Evolutionary conservation across 106 monocot species (phyloP).

Genomic region (Acorus calamus): DNA sequence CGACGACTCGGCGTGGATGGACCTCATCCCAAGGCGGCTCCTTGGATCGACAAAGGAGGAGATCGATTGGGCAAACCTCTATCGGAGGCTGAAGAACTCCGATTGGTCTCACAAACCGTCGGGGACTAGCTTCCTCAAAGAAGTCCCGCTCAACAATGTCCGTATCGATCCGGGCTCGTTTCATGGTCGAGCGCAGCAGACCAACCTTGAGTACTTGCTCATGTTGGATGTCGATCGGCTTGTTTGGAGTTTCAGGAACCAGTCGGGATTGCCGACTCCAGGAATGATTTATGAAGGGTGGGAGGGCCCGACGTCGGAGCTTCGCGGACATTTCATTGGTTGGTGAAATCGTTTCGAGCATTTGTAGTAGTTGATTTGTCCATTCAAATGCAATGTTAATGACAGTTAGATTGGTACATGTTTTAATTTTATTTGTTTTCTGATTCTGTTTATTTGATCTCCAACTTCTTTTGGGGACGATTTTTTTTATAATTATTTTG

Average conservation of each 20-base stretch:
- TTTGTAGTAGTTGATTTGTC: no score
- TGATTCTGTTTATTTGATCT: no score
- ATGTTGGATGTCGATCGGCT: slow-evolving; percentile 64
- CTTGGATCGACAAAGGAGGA: slow-evolving; percentile 19
- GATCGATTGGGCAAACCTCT: slow-evolving; percentile 66
- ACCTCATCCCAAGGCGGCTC: slow-evolving; percentile 44
- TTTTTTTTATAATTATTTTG: no score
- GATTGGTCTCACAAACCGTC: slow-evolving; percentile 8
- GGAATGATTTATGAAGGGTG: slow-evolving; percentile 81
- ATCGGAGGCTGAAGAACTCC: slow-evolving; percentile 29
- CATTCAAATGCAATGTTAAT: no score
- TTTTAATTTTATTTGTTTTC: no score
- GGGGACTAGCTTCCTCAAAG: slow-evolving; percentile 32
- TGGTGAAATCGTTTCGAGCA: not conserved
- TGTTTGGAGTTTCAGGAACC: slow-evolving; percentile 79
- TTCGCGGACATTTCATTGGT: slow-evolving; percentile 93
- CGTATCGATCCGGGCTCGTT: slow-evolving; percentile 60
- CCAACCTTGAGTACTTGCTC: slow-evolving; percentile 84
- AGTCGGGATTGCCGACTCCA: slow-evolving; percentile 50
- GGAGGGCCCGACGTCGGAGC: slow-evolving; percentile 75
- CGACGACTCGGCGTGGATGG: slow-evolving; percentile 69
- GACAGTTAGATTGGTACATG: no score
- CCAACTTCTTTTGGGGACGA: no score
- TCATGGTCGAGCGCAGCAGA: slow-evolving; percentile 63
- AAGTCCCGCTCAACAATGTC: slow-evolving; percentile 76